Evolutionary conservation across 306 rosid species (phyloP), one percentile per base, ranked within the genome.

Genomic region (Cicer cuneatum): DNA sequence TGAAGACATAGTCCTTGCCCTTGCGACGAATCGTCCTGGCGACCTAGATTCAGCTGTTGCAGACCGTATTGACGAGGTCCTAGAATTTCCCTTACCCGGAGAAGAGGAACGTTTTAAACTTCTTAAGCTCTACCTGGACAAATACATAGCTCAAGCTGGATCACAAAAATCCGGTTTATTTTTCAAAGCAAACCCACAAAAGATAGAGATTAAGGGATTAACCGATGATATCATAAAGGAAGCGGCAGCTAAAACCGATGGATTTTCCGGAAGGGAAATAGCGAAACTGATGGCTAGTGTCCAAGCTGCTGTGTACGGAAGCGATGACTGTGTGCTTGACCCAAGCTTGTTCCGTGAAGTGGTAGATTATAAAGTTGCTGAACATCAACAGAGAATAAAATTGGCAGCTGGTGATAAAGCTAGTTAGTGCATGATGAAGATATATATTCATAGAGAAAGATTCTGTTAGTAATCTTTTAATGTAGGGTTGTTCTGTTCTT

Each of bases 21-120:
- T 94, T 1, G 99, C 99, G 40, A 94, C 99, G 8, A 94, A 94
- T 72, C 97, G 99, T 6, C 99, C 99, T 0, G 93, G 93, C 13
- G 99, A 94, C 86, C 97, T 94, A 10, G 99, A 94, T 83, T 92
- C 99, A 49, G 97, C 99, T n/a, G 98, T 94, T 53, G 85, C 92
- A 6, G 99, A 94, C 82, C 97, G 99, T 77, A 87, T 94, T 0
- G 99, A 94, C 16, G 99, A 94, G 85, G 96, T 92, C 56, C 89
- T 94, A 43, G 99, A 94, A 78, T 94, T 94, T 78, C 99, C 99
- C n/a, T 81, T 94, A 85, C 99, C 98, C 0, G 90, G 97, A 46
- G 99, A 92, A 81, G 93, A 72, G 62, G 98, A 94, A 63, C 97
- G 99, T 49, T 87, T 82, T 73, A 90, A 94, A 80, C 87, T 94